These are phyloP conservation scores for Breynia disticha DNA, from an alignment of 441 rosid species.

Conservation along the genomic window DNA sequence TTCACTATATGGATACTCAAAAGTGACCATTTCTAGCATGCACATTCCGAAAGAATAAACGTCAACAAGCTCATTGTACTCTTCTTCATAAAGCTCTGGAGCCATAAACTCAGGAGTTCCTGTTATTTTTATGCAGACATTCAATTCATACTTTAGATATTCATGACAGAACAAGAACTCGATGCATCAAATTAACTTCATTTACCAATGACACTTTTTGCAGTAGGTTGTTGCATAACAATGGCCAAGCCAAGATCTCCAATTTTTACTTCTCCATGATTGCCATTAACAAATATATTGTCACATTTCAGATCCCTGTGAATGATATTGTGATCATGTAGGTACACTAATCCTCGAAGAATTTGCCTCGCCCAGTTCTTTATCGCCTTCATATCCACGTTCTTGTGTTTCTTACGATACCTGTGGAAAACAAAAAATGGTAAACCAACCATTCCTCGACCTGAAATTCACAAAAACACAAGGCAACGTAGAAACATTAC, in stretches of 20 bases:
- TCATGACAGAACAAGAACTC: not conserved
- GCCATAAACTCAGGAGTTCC: constrained; percentile 89
- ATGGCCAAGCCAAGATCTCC: constrained; percentile 80
- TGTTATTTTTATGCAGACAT: constrained; percentile 11
- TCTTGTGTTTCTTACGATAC: constrained; percentile 52
- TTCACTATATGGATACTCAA: constrained; percentile 60
- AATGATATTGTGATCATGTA: constrained; percentile 48
- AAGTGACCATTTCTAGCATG: constrained; percentile 70
- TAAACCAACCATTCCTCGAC: not conserved
- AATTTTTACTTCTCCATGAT: constrained; percentile 64
- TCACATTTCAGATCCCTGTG: constrained; percentile 73
- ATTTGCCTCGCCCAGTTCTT: constrained; percentile 76
- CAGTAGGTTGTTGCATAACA: constrained; percentile 67
- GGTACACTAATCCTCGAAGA: constrained; percentile 46
- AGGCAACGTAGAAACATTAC: constrained; percentile 20
- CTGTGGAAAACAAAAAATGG: constrained; percentile 12
- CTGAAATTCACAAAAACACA: not conserved
- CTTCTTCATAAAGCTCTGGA: constrained; percentile 72
- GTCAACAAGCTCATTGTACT: constrained; percentile 65
- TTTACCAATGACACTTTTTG: constrained; percentile 54
- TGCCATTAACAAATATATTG: constrained; percentile 64
- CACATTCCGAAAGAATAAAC: constrained; percentile 76
- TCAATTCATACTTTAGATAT: not conserved
- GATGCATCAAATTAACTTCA: not conserved
- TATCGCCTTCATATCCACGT: constrained; percentile 60